Base-by-base conservation (phyloP, 129 eudicot species). In the Lactuca saligna region DNA sequence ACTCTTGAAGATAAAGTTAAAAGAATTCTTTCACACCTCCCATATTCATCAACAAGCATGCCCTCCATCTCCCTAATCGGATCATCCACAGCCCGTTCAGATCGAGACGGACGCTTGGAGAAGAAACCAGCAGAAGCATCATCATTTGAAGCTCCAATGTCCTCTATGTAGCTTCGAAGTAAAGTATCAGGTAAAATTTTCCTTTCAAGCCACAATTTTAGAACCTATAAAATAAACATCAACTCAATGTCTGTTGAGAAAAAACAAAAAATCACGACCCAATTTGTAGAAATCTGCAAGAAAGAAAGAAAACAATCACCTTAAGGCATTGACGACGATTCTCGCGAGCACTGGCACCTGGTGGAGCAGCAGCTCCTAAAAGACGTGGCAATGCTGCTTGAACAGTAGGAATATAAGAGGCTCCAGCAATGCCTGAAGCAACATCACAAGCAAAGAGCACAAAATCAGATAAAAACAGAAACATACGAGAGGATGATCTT, bases 21-120 rank as follows among this genome's bases (percentile, higher is more conserved):
- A 3, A 55, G 50, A 51, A 38, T 58, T 25, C 29, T 25, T 25
- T 6, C 79, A 34, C 39, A 92, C 96, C 96, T 88, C 66, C 98
- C 98, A 77, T 92, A 88, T 71, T 92, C 98, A 44, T 86, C 95
- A 66, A 89, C 91, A 61, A 88, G 79, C 91, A 86, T 86, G 78
- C 95, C 96, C 48, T 86, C 90, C 89, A 89, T 92, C 61, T 82
- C 96, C 83, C 98, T 86, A 17, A 89, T 67, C 17, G 89, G 95
- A 82, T 83, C 96, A 75, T 88, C 95, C 11, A 92, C 65, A 68
- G 95, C 74, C 20, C 96, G 70, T 62, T 89, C 96, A 5, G 84
- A 80, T 77, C 91, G 83, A 62, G 96, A 86, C 63, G 90, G 86
- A 6, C 96, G 88, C 61, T 81, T 86, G 37, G 81, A 74, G 65